Evolutionary conservation across 768 basidiomycete genomes (phyloP).

Genomic region (Calocybe cyanea): DNA sequence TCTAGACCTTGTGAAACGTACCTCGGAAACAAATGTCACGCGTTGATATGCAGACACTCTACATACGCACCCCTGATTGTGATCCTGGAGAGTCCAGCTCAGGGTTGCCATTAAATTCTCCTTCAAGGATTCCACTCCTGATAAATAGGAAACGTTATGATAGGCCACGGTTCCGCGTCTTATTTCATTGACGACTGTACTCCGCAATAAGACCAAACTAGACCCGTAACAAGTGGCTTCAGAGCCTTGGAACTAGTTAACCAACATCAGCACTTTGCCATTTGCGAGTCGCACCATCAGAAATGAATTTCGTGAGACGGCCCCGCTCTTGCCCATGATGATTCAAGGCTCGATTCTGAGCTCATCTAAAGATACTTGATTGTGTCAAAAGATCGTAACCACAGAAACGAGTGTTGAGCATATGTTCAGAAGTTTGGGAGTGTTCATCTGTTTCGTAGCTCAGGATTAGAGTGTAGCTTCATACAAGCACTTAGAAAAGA

Average conservation of each 20-base stretch:
- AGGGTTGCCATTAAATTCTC: slow-evolving; percentile 22
- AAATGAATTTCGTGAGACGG: neutral
- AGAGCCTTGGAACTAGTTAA: slow-evolving; percentile 57
- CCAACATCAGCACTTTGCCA: slow-evolving; percentile 55
- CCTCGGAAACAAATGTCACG: slow-evolving; percentile 21
- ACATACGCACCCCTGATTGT: slow-evolving; percentile 10
- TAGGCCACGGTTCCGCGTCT: slow-evolving; percentile 1
- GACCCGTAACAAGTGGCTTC: slow-evolving; percentile 52
- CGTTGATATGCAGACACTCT: too few relatives aligned
- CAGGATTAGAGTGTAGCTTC: too few relatives aligned
- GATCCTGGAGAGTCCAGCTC: slow-evolving; percentile 14
- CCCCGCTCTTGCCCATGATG: slow-evolving; percentile 29
- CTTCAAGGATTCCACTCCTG: slow-evolving; percentile 28
- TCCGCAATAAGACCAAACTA: slow-evolving; percentile 61
- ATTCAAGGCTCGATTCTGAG: slow-evolving; percentile 30
- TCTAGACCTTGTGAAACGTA: slow-evolving; percentile 30
- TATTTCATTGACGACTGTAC: too few relatives aligned
- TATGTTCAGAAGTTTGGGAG: slow-evolving; percentile 16
- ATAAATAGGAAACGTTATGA: slow-evolving; percentile 18
- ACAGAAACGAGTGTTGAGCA: slow-evolving; percentile 54
- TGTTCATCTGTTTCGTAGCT: too few relatives aligned
- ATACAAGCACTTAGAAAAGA: too few relatives aligned
- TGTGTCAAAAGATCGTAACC: slow-evolving; percentile 41
- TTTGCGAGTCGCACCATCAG: neutral
- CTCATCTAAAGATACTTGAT: slow-evolving; percentile 17